Evolutionary conservation across 2,329 filamentous ascomycete genomes (phyloP), one percentile per base, ranked within the genome.

Genomic region (Thelonectria rubi): DNA sequence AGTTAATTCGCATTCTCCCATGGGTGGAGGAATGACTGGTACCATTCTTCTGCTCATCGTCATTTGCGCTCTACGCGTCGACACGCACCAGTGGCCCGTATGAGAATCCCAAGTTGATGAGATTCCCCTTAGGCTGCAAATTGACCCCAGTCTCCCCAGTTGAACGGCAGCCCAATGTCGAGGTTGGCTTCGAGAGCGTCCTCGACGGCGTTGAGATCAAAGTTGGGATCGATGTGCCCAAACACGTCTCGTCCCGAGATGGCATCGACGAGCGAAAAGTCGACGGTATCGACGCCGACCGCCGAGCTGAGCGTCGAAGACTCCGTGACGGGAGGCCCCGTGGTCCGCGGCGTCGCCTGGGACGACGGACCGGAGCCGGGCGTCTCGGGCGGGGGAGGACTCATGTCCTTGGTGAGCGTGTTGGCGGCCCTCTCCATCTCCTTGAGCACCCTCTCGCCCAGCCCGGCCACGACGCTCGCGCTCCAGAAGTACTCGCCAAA

Each of bases 401-500:
- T 73, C 2, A 72, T 65, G 5, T 79, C 75, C 43, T 75, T 77
- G 1, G 76, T 74, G n/a, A 85, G 71, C 0, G 77, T 80, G 3
- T 77, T 81, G 0, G 82, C 82, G 0, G 84, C 82, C 46, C 84
- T 80, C 66, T 84, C 83, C 81, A 88, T 85, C 67, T 87, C 84
- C 49, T 78, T 78, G 40, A 86, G 69, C 0, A 87, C 84, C 9
- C 84, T 76, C 60, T 86, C 83, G 2, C 85, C 85, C 17, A 88
- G 77, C 0, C 80, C 79, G 0, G 83, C 83, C 24, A 86, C 84
- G 2, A 86, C 81, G 15, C 79, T 79, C 2, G 85, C 81, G 67
- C 82, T 85, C 78, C 83, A 86, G 71, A 86, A 89, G n/a, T 82
- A 81, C 42, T 83, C 79, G n/a, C 82, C 81, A 56, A 87, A 80